Conservation (phyloP, 2,329 filamentous ascomycete genomes). For the Chaetomium sp. region DNA sequence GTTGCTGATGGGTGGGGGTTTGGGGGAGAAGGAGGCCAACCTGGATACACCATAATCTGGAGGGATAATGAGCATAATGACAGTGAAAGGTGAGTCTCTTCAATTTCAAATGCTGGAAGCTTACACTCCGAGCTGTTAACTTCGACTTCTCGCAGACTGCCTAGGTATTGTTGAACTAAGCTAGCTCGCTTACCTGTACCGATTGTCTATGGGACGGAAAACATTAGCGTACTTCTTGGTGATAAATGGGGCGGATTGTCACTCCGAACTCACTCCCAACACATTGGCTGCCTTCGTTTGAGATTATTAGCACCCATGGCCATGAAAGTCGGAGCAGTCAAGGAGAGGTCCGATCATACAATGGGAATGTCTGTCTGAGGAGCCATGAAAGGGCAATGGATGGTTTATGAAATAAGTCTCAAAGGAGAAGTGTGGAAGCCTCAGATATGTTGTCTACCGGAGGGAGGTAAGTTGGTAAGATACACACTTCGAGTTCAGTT, state of each 20-base stretch:
- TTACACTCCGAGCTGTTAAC: conserved; percentile 16
- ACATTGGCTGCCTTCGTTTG: conserved; percentile 42
- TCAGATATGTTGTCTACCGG: neutral
- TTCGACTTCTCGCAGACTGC: neutral
- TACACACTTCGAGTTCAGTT: neutral
- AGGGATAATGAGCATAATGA: neutral
- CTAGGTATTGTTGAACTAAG: neutral
- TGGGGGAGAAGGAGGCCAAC: conserved; percentile 29
- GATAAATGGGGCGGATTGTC: neutral
- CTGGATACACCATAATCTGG: conserved; percentile 47
- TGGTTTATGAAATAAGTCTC: neutral
- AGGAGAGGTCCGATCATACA: conserved; percentile 29
- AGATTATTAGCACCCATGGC: neutral
- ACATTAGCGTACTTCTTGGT: neutral
- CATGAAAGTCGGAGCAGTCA: neutral
- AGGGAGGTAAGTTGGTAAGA: neutral
- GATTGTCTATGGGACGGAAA: conserved; percentile 34
- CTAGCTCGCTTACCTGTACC: conserved; percentile 36
- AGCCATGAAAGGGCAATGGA: conserved; percentile 31
- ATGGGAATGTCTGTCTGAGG: conserved; percentile 39
- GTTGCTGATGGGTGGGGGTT: neutral
- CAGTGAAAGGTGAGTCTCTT: neutral
- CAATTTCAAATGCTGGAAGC: neutral
- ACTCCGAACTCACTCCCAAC: conserved; percentile 42
- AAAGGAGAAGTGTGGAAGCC: neutral